A percentile compares a stretch with the other conserved stretches of the same genome.
Evolutionary conservation across 1,139 yeast species (phyloP).

Genomic region (Geotrichum macrosporum): DNA sequence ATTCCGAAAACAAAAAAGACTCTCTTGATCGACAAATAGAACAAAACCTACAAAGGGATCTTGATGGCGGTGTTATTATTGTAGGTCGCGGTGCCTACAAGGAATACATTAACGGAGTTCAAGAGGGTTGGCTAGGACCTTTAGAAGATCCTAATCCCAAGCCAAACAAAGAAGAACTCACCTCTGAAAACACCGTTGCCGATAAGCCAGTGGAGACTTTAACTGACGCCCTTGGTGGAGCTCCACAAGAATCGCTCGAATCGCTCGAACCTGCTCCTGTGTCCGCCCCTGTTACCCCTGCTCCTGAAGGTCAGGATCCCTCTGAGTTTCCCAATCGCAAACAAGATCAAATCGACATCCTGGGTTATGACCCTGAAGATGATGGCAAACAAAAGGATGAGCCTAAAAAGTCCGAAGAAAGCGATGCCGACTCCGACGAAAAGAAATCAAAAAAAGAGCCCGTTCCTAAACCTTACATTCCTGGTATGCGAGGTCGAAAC

Average conservation of each 20-base stretch:
- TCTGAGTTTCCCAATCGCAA: constrained; percentile 29
- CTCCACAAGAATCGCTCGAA: constrained; percentile 2
- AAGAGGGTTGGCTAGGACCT: constrained; percentile 94
- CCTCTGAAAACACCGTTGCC: constrained; percentile 5
- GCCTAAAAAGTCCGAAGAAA: too few species aligned
- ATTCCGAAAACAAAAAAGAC: constrained; percentile 28
- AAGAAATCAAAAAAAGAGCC: constrained; percentile 42
- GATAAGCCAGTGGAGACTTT: constrained; percentile 17
- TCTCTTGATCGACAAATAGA: constrained; percentile 33
- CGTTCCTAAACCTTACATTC: constrained; percentile 64
- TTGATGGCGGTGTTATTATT: constrained; percentile 80
- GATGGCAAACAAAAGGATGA: too few species aligned
- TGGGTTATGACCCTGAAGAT: constrained; percentile 25
- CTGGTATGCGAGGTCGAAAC: constrained; percentile 31
- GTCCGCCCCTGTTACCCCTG: constrained; percentile 2
- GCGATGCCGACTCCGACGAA: too few species aligned
- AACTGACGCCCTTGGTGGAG: constrained; percentile 12
- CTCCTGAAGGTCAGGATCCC: constrained; percentile 18
- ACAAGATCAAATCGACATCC: constrained; percentile 26
- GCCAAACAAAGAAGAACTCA: constrained; percentile 11
- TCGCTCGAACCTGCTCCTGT: constrained; percentile 14
- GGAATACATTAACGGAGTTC: constrained; percentile 84
- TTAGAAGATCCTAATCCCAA: constrained; percentile 55
- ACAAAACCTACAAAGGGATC: constrained; percentile 31
- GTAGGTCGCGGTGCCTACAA: constrained; percentile 95